A percentile compares a stretch with the other conserved stretches of the same genome.
These are phyloP conservation scores for Platanthera guangdongensis DNA, from an alignment of 106 monocot species.

Conservation along the genomic window DNA sequence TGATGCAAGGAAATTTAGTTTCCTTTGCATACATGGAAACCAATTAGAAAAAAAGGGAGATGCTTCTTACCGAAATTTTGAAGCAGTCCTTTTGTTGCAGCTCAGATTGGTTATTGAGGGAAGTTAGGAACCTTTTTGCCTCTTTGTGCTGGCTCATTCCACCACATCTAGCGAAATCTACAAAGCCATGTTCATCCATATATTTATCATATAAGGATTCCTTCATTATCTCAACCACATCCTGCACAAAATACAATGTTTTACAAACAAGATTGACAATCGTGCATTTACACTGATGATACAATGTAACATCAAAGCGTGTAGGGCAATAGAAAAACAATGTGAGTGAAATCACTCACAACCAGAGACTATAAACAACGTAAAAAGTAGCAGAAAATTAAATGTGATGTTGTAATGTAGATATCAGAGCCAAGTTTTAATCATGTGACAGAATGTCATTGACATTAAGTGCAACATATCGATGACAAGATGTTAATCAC, in stretches of 20 bases:
- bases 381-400: too few species aligned
- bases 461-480: too few species aligned
- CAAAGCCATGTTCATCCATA: constrained; percentile 85
- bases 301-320: too few species aligned
- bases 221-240: constrained; percentile 96
- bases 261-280: neutral
- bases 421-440: too few species aligned
- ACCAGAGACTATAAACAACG: too few species aligned
- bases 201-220: constrained; percentile 96
- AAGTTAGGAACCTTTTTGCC: constrained; percentile 76
- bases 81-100: constrained; percentile 74
- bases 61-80: constrained; percentile 61
- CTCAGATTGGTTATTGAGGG: constrained; percentile 86
- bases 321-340: too few species aligned
- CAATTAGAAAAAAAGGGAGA: neutral
- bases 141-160: constrained; percentile 98
- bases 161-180: constrained; percentile 82
- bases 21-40: too few species aligned
- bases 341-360: too few species aligned
- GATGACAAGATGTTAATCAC: too few species aligned
- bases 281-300: neutral
- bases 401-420: too few species aligned
- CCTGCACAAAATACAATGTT: constrained; percentile 36
- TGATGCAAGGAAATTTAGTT: too few species aligned
- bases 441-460: too few species aligned